Base-by-base conservation (phyloP, 1,139 yeast genomes). In the Saccharomycopsis hybrid region DNA sequence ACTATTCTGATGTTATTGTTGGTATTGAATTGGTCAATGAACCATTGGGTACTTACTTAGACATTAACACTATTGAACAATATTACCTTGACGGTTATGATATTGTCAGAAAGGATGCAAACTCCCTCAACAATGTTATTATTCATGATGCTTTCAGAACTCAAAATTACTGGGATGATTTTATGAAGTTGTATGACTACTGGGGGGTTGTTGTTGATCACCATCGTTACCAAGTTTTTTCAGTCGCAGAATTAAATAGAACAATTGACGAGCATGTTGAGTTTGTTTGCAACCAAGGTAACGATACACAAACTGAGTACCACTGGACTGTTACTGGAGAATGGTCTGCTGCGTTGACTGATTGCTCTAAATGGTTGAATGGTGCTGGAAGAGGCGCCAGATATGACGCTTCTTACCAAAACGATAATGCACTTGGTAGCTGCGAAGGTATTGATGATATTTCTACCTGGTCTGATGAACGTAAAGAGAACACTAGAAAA, bases 271-370 rank as follows among this genome's bases (percentile, higher is more conserved):
- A 80, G 32, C 95, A 86, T 60, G 62, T 90, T 48, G 56, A 65
- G 8, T 67, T 69, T 48, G 90, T 87, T 5, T 85, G 95, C 65
- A 58, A 62, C 28, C 77, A 78, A 73, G 95, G 92, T 47, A 53
- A 64, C 36, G 68, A 66, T 44, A 69, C 79, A 43, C 57, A 61
- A 43, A 56, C 65, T 40, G 95, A 87, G 64, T 63, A 67, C 60
- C 83, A 83, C 66, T 85, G 95, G 87, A 77, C 78, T 52, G 77
- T 90, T 33, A 74, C 79, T 52, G 97, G 97, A 54, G 98, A 92
- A 71, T 92, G 92, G 85, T 76, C 94, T 32, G 97, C 94, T 24
- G 97, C 97, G 1, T 72, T 90, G 58, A 88, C 96, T 9, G 97
- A 92, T 68, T 92, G 98, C 72, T 81, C 95, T 27, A 74, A 74